Evolutionary conservation across 495 filamentous ascomycete species (phyloP), one percentile per base, ranked within the genome.

Genomic region (Echria macrotheca): DNA sequence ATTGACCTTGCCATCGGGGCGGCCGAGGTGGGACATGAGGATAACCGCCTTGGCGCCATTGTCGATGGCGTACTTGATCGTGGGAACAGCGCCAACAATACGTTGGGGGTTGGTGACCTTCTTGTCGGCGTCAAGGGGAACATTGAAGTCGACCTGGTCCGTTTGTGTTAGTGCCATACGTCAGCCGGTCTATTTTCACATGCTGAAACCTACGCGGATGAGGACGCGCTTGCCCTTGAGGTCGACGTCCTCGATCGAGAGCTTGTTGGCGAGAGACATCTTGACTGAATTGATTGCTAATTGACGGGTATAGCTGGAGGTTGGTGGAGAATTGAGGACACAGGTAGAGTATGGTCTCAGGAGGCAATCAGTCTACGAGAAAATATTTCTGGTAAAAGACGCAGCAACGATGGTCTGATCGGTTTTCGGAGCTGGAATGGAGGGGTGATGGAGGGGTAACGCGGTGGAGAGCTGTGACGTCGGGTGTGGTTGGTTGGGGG

Each of bases 181-280:
- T n/a, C n/a, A n/a, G n/a, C n/a, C n/a, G n/a, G n/a, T n/a, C n/a
- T n/a, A 2, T 23, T 24, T 14, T 22, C 31, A 25, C 28, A 44
- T 44, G 15, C 37, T 49, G 25, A 17, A 17, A 78, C 87, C 60
- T 81, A 95, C 93, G 57, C 93, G 84, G 66, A 99, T 95, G 63
- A 99, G 79, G 68, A 96, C 90, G 64, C 91, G 82, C 82, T 97
- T 99, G 78, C 78, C 91, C 81, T 94, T 94, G 68, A 97, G 82
- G 73, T 99, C 91, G 61, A 91, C 83, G 55, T 96, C 91, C 46
- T 85, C 87, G 73, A 97, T 95, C 46, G 88, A 85, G 64, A 99
- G 87, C 80, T 97, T 99, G 80, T 84, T 96, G 52, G 89, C 85
- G 67, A 99, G 87, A 82, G 94, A 96, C 93, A 99, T 99, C 53